Conservation (phyloP, 768 basidiomycete genomes). For the Mycena epipterygia region DNA sequence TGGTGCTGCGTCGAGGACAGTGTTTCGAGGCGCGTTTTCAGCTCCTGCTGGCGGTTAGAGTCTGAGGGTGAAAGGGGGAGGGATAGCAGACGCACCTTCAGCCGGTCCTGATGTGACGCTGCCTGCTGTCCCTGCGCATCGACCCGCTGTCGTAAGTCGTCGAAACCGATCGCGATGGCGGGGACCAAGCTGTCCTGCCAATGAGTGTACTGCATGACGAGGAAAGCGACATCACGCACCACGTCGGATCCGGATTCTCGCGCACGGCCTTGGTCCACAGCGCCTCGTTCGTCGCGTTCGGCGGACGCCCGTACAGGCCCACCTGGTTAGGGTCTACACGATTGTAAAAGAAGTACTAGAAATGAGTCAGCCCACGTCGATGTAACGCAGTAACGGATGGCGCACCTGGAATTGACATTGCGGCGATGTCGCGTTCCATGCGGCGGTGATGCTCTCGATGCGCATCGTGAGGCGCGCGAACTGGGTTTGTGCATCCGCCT, state of each 20-base stretch:
- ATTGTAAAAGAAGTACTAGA: slow-evolving; percentile 87
- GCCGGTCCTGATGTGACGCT: slow-evolving; percentile 73
- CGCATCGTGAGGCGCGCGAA: slow-evolving; percentile 66
- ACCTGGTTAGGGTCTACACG: slow-evolving; percentile 80
- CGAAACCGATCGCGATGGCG: slow-evolving; percentile 81
- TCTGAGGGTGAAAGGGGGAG: background rate
- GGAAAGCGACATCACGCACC: slow-evolving; percentile 66
- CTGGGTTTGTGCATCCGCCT: slow-evolving; percentile 74
- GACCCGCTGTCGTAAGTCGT: slow-evolving; percentile 83
- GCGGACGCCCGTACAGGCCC: slow-evolving; percentile 76
- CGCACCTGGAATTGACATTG: slow-evolving; percentile 87
- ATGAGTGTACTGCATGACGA: slow-evolving; percentile 86
- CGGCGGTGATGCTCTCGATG: slow-evolving; percentile 73
- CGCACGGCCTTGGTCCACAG: slow-evolving; percentile 84
- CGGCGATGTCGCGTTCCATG: slow-evolving; percentile 79
- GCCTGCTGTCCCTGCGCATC: slow-evolving; percentile 81
- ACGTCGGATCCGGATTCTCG: slow-evolving; percentile 86
- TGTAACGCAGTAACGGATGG: slow-evolving; percentile 11
- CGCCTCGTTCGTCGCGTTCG: slow-evolving; percentile 77
- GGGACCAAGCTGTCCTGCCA: slow-evolving; percentile 50
- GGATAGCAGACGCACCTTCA: slow-evolving; percentile 59
- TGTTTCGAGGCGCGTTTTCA: slow-evolving; percentile 72
- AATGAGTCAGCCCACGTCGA: background rate
- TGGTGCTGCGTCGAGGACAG: slow-evolving; percentile 73
- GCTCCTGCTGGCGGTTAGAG: slow-evolving; percentile 58